Evolutionary conservation across 257 asterid species (phyloP), one percentile per base, ranked within the genome.

Genomic region (Scutellaria minor): DNA sequence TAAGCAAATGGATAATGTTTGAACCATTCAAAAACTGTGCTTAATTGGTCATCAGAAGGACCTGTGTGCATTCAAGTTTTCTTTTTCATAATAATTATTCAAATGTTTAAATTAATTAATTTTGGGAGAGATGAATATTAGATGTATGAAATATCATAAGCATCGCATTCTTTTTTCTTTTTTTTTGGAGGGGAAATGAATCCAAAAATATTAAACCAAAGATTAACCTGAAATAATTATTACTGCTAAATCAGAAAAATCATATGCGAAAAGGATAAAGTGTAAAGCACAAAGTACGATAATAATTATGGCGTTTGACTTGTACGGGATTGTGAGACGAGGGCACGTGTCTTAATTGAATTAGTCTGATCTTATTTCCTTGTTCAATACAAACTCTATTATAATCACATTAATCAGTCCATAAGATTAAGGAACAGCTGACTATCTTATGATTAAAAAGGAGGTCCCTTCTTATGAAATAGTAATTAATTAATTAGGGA

Each of bases 321-420:
- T 57, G 77, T 35, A 64, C 70, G 67, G 77, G 56, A 65, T 52
- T 58, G 37, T 35, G 57, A 46, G 64, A 74, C 40, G 39, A 8
- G 9, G 74, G 15, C 81, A 82, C 79, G 81, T 78, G 73, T 82
- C 76, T 2, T 10, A 15, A 48, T 45, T 24, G 55, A 62, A 82
- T 68, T 45, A 56, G 62, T 31, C 42, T 65, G 27, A 61, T 11
- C 45, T 75, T 44, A 54, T 52, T 64, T 27, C 13, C 11, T 61
- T 24, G 54, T 62, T 78, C 57, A 65, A 56, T 40, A 44, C 68
- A 75, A 76, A 59, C 72, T 69, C 48, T 61, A 60, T 70, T 47
- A 65, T 55, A 46, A 68, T 68, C 72, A 50, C 69, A 69, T 63
- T 18, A 18, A 18, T 66, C 45, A 56, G 72, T 57, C 71, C n/a